These are phyloP conservation scores for Podila minutissima DNA, from an alignment of 192 early-diverging fungal genomes.

Conservation along the genomic window DNA sequence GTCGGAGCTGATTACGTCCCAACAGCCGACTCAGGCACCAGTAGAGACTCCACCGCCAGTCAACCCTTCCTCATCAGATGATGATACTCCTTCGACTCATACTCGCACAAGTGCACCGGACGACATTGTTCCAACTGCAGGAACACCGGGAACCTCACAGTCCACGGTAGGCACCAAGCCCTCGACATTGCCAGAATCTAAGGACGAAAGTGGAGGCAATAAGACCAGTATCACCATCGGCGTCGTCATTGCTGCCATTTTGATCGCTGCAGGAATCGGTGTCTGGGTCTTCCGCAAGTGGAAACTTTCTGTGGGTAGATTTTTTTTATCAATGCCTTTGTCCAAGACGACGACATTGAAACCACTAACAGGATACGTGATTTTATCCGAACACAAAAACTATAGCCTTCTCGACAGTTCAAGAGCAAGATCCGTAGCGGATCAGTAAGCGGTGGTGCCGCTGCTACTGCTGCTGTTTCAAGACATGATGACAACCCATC, in stretches of 20 bases:
- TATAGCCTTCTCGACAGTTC: slow-evolving; percentile 41
- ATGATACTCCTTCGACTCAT: not conserved
- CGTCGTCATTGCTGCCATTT: slow-evolving; percentile 15
- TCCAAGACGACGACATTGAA: not conserved
- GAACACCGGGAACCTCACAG: not conserved
- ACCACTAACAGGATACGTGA: no score
- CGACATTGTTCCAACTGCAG: not conserved
- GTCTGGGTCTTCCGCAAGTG: slow-evolving; percentile 53
- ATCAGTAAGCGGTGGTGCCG: not conserved
- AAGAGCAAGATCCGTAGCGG: slow-evolving; percentile 20
- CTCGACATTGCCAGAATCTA: not conserved
- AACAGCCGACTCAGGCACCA: not conserved
- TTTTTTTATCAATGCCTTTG: not conserved
- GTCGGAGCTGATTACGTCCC: no score
- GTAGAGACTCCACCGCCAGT: not conserved
- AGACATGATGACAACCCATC: slow-evolving; percentile 3
- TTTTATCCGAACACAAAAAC: not conserved
- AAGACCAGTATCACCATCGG: slow-evolving; percentile 18
- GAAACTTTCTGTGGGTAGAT: slow-evolving; percentile 33
- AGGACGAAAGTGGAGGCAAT: not conserved
- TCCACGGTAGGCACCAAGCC: not conserved
- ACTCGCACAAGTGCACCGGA: not conserved
- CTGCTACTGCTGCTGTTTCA: not conserved
- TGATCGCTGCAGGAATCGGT: slow-evolving; percentile 20
- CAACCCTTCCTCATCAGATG: not conserved